Base-by-base conservation (phyloP, 2,329 filamentous ascomycete genomes). In the Hymenoscyphus albidus region DNA sequence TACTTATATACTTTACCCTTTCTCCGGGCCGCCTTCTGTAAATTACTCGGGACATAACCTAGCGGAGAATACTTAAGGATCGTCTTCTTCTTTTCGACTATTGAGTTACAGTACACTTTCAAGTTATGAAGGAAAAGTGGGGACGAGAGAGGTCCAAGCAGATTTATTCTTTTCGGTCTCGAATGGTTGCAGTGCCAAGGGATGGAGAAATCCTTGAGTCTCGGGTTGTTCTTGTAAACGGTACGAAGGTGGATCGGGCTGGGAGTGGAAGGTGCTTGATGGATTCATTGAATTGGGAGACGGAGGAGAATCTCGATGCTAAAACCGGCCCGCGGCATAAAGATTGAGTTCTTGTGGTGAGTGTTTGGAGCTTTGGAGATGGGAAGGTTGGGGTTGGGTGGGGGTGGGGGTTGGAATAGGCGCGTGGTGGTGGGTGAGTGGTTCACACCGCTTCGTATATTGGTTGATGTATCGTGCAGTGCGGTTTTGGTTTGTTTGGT, bases 391-490 rank as follows among this genome's bases (percentile, higher is more conserved):
- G 32, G 32, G 32, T 1, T 22, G 22, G 22, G 22, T 48, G 42
- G 18, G 10, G 16, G 42, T 48, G 16, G 44, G 44, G 48, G 10
- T 27, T 54, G 48, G 22, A 54, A 54, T 22, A 54, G 22, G n/a
- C 48, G 48, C 48, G 48, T 27, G 48, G 48, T 12, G 48, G 12
- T 13, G 9, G 2, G 48, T 13, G 48, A 27, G 48, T 27, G 48
- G 48, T 54, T 54, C 48, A 54, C 48, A 54, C 48, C 48, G 48
- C 48, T 54, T 27, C 18, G 13, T 54, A 22, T 54, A n/a, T 54
- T 10, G n/a, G 22, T 54, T 51, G 44, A 22, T 51, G 44, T 22
- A 18, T 54, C 9, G 48, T 54, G 18, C 10, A 16, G 44, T 48
- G 44, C 44, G 18, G 18, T 48, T 44, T 51, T 7, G 27, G 1